Percentiles rank a stretch among this genome's conserved stretches.
Evolutionary conservation across 2,329 filamentous ascomycete species (phyloP).

Genomic region (Talaromyces marneffei): DNA sequence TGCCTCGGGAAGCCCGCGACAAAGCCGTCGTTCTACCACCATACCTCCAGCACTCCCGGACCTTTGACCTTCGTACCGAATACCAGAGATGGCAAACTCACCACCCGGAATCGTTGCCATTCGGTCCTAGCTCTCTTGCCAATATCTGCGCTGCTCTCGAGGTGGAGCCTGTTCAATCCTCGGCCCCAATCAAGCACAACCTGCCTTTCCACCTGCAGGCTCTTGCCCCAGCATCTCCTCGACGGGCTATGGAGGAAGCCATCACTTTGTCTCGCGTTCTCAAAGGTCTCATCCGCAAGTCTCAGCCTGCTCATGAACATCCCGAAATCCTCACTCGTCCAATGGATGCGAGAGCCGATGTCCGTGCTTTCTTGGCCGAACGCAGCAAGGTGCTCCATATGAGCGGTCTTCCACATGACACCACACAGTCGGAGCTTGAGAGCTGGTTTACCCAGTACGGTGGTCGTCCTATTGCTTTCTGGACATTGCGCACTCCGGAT

Average conservation of each 20-base stretch:
- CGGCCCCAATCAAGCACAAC: conserved; percentile 97
- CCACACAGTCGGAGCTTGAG: conserved; percentile 95
- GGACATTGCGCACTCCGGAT: conserved; percentile 94
- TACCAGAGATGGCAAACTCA: conserved; percentile 99
- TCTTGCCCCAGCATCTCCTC: conserved; percentile 86
- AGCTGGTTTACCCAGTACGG: conserved; percentile 99
- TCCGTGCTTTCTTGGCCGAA: conserved; percentile 90
- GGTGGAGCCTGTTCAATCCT: conserved; percentile 95
- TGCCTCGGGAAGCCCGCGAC: conserved; percentile 94
- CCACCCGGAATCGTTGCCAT: conserved; percentile 93
- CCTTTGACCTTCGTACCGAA: conserved; percentile 93
- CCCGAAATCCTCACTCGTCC: conserved; percentile 90
- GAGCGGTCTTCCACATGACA: conserved; percentile 94
- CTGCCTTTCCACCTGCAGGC: conserved; percentile 96
- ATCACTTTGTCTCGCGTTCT: conserved; percentile 90
- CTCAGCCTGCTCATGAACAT: conserved; percentile 86
- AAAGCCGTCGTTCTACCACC: conserved; percentile 95
- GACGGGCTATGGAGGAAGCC: conserved; percentile 95
- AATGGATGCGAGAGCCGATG: conserved; percentile 94
- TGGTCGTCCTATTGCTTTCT: conserved; percentile 95
- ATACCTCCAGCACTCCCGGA: conserved; percentile 95
- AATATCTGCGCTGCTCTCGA: conserved; percentile 98
- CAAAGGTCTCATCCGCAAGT: conserved; percentile 89
- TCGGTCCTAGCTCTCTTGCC: conserved; percentile 87
- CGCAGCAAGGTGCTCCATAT: conserved; percentile 97